Evolutionary conservation across 2,329 filamentous ascomycete species (phyloP).

Genomic region (Neopestalotiopsis rosae): DNA sequence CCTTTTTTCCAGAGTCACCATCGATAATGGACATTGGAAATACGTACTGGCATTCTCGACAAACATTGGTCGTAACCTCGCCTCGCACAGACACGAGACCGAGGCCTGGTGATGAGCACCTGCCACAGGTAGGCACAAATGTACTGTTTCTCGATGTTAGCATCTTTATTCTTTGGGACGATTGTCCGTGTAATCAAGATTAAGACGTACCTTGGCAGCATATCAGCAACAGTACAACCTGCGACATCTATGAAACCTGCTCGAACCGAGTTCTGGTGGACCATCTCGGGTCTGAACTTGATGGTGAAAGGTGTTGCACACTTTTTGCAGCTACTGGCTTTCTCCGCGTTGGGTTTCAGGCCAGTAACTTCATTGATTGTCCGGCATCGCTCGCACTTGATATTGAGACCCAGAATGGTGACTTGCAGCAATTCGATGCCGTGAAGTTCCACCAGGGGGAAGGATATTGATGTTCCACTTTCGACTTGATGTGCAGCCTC

Average conservation of each 20-base stretch:
- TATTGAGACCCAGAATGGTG: slow-evolving; percentile 67
- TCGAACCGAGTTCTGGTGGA: slow-evolving; percentile 75
- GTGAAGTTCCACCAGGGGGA: slow-evolving; percentile 78
- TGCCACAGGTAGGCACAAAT: slow-evolving; percentile 78
- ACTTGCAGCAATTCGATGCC: slow-evolving; percentile 79
- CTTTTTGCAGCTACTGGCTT: slow-evolving; percentile 61
- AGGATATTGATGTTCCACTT: slow-evolving; percentile 77
- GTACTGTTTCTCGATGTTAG: slow-evolving; percentile 53
- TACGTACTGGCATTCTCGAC: slow-evolving; percentile 72
- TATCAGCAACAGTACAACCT: slow-evolving; percentile 75
- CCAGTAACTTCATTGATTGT: slow-evolving; percentile 72
- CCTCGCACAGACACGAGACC: slow-evolving; percentile 77
- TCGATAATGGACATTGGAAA: background rate
- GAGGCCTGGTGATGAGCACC: slow-evolving; percentile 73
- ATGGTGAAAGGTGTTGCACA: slow-evolving; percentile 59
- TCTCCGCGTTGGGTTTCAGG: slow-evolving; percentile 61
- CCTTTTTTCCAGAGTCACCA: too few species aligned
- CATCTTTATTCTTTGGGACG: too few species aligned
- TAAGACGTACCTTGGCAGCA: slow-evolving; percentile 67
- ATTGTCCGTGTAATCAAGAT: background rate
- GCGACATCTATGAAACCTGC: slow-evolving; percentile 81
- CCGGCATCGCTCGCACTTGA: slow-evolving; percentile 83
- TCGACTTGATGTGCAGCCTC: slow-evolving; percentile 53
- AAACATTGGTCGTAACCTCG: slow-evolving; percentile 75
- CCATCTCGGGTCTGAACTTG: slow-evolving; percentile 69